phyloP scores from a whole-genome alignment of 768 basidiomycete species.

The Hypholoma fasciculare region DNA sequence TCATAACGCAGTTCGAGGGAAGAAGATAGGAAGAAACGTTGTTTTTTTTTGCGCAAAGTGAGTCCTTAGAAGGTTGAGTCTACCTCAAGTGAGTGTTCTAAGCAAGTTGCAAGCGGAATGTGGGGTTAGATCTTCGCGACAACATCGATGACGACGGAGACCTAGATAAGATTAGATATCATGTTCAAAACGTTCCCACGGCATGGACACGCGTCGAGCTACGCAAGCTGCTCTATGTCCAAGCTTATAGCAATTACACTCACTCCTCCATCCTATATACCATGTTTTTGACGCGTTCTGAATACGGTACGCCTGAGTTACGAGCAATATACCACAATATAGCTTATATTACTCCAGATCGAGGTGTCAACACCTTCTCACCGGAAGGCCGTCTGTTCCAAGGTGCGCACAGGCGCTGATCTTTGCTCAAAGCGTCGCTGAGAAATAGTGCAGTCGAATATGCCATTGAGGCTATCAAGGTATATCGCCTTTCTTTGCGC shows the following conservation, averaged over 20 bases:
- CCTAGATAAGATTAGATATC: conserved; percentile 35
- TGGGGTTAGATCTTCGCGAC: neutral
- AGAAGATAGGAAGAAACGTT: conserved; percentile 23
- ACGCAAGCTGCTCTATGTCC: conserved; percentile 30
- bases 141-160: neutral
- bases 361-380: conserved; percentile 98
- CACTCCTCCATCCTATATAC: conserved; percentile 23
- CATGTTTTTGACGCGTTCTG: conserved; percentile 95
- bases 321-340: neutral
- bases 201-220: conserved; percentile 45
- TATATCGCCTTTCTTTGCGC: conserved; percentile 24
- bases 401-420: conserved; percentile 51
- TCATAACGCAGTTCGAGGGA: neutral
- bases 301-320: conserved; percentile 66
- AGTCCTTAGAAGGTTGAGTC: too few relatives aligned
- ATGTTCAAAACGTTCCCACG: conserved; percentile 35
- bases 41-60: conserved; percentile 2
- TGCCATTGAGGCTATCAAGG: conserved; percentile 99
- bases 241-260: conserved; percentile 16
- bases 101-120: too few relatives aligned
- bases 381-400: conserved; percentile 98
- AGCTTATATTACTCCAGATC: conserved; percentile 51
- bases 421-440: conserved; percentile 12
- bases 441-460: conserved; percentile 77
- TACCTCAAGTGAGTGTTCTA: too few relatives aligned